Conservation (phyloP, 345 rosid genomes). For the Microcos paniculata region DNA sequence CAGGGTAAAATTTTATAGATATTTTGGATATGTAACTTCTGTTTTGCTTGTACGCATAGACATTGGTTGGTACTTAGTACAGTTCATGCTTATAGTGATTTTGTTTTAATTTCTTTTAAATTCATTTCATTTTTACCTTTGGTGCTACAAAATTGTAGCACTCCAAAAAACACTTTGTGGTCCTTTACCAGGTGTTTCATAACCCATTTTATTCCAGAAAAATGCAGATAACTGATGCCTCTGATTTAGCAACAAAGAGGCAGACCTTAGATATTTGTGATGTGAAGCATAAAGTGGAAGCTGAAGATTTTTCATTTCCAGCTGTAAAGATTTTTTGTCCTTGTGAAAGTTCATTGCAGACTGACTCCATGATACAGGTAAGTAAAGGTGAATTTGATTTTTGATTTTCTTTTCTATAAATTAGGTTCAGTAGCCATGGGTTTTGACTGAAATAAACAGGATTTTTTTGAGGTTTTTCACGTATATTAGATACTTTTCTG, state of each 20-base stretch:
- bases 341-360: constrained; percentile 29
- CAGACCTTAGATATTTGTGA: constrained; percentile 14
- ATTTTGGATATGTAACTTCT: neutral
- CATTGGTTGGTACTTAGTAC: neutral
- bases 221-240: constrained; percentile 32
- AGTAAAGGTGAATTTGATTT: neutral
- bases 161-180: neutral
- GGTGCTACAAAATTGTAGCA: neutral
- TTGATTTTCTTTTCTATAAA: neutral
- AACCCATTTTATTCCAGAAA: constrained; percentile 27
- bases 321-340: constrained; percentile 29
- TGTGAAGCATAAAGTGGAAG: constrained; percentile 20
- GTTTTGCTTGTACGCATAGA: neutral
- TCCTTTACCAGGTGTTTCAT: constrained; percentile 9
- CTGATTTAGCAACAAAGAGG: constrained; percentile 26
- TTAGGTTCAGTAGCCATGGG: neutral
- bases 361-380: constrained; percentile 35
- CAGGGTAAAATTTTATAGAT: neutral
- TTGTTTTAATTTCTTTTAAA: neutral
- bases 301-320: constrained; percentile 13
- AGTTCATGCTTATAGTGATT: neutral
- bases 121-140: neutral
- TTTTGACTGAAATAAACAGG: neutral
- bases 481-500: neutral
- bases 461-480: neutral